Base-by-base conservation (phyloP, 495 filamentous ascomycete species). In the Neurospora africana region DNA sequence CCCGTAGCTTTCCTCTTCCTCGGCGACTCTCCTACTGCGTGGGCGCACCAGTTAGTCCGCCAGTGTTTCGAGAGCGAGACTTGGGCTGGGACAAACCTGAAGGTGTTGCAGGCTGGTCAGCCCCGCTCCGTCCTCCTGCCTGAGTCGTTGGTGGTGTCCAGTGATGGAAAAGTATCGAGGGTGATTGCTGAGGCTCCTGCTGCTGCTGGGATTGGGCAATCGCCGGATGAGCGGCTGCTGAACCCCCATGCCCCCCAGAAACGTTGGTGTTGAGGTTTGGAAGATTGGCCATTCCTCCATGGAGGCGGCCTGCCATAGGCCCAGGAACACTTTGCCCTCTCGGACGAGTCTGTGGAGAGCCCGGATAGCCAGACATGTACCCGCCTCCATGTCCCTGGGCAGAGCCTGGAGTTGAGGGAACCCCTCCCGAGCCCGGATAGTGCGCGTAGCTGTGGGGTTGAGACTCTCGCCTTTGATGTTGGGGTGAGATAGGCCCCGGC, bases 91-190 rank as follows among this genome's bases (percentile, higher is more conserved):
- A 86, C 87, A 87, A 89, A 89, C 88, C 88, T 86, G 87, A 89
- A 74, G 88, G 88, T 75, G 88, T 88, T 78, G 86, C 84, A 75
- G 88, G 86, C 79, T 89, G 89, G 76, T 89, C 86, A 70, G 84
- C 81, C 74, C 84, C 80, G 74, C 82, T 71, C 74, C 78, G 78
- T 74, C 82, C 80, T 70, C 84, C 85, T 74, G 83, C 79, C 79
- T 90, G 88, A 8, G 87, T 85, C 17, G 82, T 84, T 35, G 93
- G 94, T 6, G 94, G 94, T 70, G 93, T 89, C 92, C 92, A 97
- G 76, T 97, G 93, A 77, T 97, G 94, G 73, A 97, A 97, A 78
- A 93, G 96, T 68, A 97, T 91, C 17, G 89, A 89, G 8, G 92
- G 84, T n/a, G 82, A 79, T 38, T 82, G 78, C 58, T 87, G 86